Base-by-base conservation (phyloP, 2,329 filamentous ascomycete species). In the Xylaria sp. region DNA sequence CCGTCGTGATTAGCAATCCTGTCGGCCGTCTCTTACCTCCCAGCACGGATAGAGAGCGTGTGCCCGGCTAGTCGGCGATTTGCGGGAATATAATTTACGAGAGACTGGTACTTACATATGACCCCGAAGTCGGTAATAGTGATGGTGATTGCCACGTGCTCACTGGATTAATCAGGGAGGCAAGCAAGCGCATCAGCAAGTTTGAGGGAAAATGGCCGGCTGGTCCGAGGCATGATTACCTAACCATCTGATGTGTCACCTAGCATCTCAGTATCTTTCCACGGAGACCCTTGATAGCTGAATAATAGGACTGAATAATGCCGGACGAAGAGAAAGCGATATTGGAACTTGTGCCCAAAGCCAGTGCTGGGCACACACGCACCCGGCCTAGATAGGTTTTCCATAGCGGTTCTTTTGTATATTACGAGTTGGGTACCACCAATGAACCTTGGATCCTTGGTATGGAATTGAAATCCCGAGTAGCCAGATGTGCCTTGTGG, bases 1-100 rank as follows among this genome's bases (percentile, higher is more conserved):
- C 17, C n/a, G 39, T 39, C 31, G 38, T 55, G 56, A 68, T 68
- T 68, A 68, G 61, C 57, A 65, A 68, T 65, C 36, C 13, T 20
- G 25, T 67, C 53, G n/a, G 51, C 61, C 22, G 44, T 61, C 51
- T 51, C 20, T 60, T n/a, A 44, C 60, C n/a, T 59, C 38, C 15
- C 13, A 49, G 31, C 22, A 31, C 50, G 38, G 58, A 56, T 44
- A 56, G 11, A 62, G 20, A 39, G n/a, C 2, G 9, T 4, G 20
- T 57, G 45, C 5, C n/a, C 15, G 27, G 62, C 33, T 61, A 59
- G 61, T 51, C 53, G 51, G 54, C 44, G 44, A 51, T 36, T 31
- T 42, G 25, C 45, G 38, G 54, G 47, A 39, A 58, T 63, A 59
- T 39, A 15, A 25, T 61, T 39, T 13, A 60, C n/a, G n/a, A n/a